These are phyloP conservation scores for Linum lewisii DNA, from an alignment of 345 rosid genomes.

Conservation along the genomic window DNA sequence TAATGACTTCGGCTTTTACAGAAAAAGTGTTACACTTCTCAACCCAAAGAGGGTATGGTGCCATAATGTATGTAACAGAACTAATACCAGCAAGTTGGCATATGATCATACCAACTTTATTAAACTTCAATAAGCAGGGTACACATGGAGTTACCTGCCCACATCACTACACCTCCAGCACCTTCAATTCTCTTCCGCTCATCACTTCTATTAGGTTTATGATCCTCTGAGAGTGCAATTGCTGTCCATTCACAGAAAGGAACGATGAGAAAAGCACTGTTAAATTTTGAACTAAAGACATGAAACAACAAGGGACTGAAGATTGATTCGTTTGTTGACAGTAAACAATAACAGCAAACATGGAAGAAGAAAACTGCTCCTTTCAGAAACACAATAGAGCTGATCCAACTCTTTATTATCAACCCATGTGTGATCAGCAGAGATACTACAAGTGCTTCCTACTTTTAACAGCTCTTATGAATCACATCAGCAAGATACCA, in stretches of 20 bases:
- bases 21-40: background rate
- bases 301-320: background rate
- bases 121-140: background rate
- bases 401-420: too few relatives aligned
- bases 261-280: background rate
- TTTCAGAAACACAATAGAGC: too few relatives aligned
- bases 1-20: background rate
- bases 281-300: too few relatives aligned
- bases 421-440: background rate
- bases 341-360: too few relatives aligned
- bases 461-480: background rate
- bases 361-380: too few relatives aligned
- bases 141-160: constrained; percentile 77
- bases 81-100: constrained; percentile 6
- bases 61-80: background rate
- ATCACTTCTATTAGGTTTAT: constrained; percentile 95
- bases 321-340: background rate
- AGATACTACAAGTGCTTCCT: background rate
- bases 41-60: background rate
- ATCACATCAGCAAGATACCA: background rate
- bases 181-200: constrained; percentile 95
- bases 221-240: constrained; percentile 96
- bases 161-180: constrained; percentile 94
- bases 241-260: constrained; percentile 36
- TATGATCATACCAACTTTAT: background rate